phyloP scores from a whole-genome alignment of 441 rosid genomes.

The Gossypium lobatum region DNA sequence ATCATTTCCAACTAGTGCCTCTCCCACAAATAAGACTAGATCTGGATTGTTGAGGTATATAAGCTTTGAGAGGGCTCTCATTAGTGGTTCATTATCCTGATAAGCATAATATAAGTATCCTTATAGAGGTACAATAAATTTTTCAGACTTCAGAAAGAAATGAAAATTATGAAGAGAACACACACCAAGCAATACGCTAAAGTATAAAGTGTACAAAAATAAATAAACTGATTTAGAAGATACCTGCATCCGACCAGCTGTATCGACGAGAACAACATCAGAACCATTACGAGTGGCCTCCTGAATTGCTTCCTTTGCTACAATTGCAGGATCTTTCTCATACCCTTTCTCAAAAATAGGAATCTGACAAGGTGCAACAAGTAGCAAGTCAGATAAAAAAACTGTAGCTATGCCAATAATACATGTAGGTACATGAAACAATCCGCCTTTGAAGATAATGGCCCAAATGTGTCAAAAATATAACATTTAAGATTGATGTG shows the following conservation, averaged over 20 bases:
- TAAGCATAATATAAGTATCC: background rate
- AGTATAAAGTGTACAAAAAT: background rate
- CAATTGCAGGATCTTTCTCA: conserved; percentile 96
- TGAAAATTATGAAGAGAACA: background rate
- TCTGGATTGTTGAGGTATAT: conserved; percentile 78
- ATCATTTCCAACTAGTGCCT: conserved; percentile 96
- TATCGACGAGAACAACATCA: conserved; percentile 95
- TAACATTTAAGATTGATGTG: background rate
- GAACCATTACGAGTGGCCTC: conserved; percentile 80
- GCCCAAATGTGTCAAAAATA: background rate
- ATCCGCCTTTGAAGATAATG: background rate
- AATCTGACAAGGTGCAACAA: conserved; percentile 37
- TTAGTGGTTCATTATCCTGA: conserved; percentile 92
- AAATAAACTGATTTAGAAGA: background rate
- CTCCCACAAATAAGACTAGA: conserved; percentile 94
- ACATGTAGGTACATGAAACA: background rate
- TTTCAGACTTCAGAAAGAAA: background rate
- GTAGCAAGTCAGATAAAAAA: background rate
- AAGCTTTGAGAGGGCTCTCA: conserved; percentile 96
- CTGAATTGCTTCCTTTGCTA: conserved; percentile 95
- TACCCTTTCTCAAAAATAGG: conserved; percentile 97
- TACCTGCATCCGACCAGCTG: conserved; percentile 99
- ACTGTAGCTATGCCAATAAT: background rate
- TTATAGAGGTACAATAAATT: background rate
- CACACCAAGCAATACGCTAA: background rate